phyloP scores from a whole-genome alignment of 257 asterid genomes.

The Rubia yunnanensis region DNA sequence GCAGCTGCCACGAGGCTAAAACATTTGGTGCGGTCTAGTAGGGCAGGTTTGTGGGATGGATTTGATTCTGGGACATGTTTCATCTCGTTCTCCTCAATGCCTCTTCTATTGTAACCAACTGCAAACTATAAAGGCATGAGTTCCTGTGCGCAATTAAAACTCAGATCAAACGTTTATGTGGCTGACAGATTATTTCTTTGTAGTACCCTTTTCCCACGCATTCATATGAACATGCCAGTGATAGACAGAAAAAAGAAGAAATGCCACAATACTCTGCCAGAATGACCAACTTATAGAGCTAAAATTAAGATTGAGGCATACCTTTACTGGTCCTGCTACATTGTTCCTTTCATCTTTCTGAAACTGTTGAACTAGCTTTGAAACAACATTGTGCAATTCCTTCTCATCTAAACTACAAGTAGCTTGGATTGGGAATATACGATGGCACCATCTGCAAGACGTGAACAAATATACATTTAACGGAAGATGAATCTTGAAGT shows the following conservation, averaged over 20 bases:
- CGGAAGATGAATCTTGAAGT: not conserved
- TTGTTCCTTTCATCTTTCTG: constrained; percentile 17
- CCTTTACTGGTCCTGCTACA: constrained; percentile 28
- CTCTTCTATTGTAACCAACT: constrained; percentile 48
- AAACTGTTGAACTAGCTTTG: constrained; percentile 30
- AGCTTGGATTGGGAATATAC: constrained; percentile 43
- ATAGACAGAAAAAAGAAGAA: not conserved
- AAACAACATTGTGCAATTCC: constrained; percentile 24
- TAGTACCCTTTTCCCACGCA: not conserved
- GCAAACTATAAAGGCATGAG: constrained; percentile 33
- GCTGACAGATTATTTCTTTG: not conserved
- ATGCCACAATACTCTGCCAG: not conserved
- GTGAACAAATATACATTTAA: constrained; percentile 1
- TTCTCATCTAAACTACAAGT: constrained; percentile 36
- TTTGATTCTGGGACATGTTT: constrained; percentile 15
- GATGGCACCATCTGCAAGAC: constrained; percentile 42
- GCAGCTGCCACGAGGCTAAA: constrained; percentile 35
- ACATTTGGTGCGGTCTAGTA: constrained; percentile 38
- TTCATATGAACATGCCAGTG: not conserved
- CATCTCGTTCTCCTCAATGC: constrained; percentile 36
- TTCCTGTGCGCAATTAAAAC: not conserved
- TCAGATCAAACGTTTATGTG: not conserved
- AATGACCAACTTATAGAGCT: not conserved
- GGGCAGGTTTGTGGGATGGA: constrained; percentile 11
- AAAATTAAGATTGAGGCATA: constrained; percentile 5